phyloP scores from a whole-genome alignment of 768 basidiomycete genomes.

The Tylopilus balloui region DNA sequence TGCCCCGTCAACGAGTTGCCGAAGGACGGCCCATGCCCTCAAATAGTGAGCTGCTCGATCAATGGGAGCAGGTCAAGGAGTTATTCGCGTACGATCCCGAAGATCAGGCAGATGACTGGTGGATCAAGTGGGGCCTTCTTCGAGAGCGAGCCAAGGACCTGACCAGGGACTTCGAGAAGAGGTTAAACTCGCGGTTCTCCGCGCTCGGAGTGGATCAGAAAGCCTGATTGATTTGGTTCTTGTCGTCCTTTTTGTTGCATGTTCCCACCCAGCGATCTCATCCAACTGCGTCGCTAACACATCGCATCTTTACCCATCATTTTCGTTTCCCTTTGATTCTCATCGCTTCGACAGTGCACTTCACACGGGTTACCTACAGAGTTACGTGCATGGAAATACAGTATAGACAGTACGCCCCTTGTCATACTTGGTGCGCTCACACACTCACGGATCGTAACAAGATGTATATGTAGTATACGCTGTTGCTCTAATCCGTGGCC shows the following conservation, averaged over 20 bases:
- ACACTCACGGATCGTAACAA: background rate
- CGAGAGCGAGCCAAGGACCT: constrained; percentile 35
- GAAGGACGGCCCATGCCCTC: constrained; percentile 45
- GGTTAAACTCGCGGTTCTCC: constrained; percentile 9
- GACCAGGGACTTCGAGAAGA: constrained; percentile 14
- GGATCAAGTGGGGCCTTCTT: constrained; percentile 53
- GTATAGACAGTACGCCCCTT: background rate
- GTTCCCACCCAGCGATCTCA: background rate
- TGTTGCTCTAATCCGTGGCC: background rate
- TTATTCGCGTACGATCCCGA: constrained; percentile 49
- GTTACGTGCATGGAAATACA: background rate
- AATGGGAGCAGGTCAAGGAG: constrained; percentile 52
- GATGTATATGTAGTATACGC: constrained; percentile 1
- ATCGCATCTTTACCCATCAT: background rate
- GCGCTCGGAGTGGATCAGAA: background rate
- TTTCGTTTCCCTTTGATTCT: background rate
- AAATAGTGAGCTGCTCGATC: constrained; percentile 14
- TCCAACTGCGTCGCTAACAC: background rate
- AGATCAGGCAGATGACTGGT: constrained; percentile 62
- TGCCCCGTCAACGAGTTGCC: constrained; percentile 36
- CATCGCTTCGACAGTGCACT: background rate
- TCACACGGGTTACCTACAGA: background rate
- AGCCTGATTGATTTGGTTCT: background rate
- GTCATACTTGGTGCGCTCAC: background rate
- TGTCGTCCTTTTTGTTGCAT: background rate